Evolutionary conservation across 768 basidiomycete species (phyloP).

Genomic region (Leccinum uliginosum): DNA sequence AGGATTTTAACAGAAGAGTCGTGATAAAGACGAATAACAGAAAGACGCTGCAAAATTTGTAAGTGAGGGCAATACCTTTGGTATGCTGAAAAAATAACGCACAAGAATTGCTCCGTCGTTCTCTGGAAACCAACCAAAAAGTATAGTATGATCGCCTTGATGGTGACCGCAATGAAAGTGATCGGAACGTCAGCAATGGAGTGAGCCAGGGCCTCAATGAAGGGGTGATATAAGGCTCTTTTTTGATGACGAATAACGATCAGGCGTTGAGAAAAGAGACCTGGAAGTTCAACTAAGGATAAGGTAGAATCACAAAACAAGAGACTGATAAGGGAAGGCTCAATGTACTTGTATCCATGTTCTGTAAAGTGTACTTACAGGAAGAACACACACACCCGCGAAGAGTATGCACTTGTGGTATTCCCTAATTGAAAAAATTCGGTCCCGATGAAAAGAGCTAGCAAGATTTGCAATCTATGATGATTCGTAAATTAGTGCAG

Average conservation of each 20-base stretch:
- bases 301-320: conserved; percentile 48
- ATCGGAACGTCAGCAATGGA: conserved; percentile 45
- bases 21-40: conserved; percentile 50
- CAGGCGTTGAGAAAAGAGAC: conserved; percentile 40
- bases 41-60: conserved; percentile 46
- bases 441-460: conserved; percentile 25
- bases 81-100: not conserved
- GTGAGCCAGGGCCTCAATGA: conserved; percentile 40
- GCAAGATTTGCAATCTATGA: conserved; percentile 33
- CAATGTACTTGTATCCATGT: not conserved
- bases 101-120: conserved; percentile 19
- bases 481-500: not conserved
- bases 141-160: conserved; percentile 15
- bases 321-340: conserved; percentile 32
- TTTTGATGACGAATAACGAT: conserved; percentile 41
- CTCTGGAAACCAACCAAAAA: conserved; percentile 18
- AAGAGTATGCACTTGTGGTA: conserved; percentile 33
- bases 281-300: conserved; percentile 50
- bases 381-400: conserved; percentile 76
- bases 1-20: conserved; percentile 65
- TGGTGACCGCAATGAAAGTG: conserved; percentile 19
- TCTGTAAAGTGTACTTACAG: conserved; percentile 41
- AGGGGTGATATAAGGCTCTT: conserved; percentile 47
- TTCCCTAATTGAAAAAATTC: conserved; percentile 39
- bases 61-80: conserved; percentile 21